Evolutionary conservation across 139 green algal species (phyloP).

Genomic region (Chlorella sp.): DNA sequence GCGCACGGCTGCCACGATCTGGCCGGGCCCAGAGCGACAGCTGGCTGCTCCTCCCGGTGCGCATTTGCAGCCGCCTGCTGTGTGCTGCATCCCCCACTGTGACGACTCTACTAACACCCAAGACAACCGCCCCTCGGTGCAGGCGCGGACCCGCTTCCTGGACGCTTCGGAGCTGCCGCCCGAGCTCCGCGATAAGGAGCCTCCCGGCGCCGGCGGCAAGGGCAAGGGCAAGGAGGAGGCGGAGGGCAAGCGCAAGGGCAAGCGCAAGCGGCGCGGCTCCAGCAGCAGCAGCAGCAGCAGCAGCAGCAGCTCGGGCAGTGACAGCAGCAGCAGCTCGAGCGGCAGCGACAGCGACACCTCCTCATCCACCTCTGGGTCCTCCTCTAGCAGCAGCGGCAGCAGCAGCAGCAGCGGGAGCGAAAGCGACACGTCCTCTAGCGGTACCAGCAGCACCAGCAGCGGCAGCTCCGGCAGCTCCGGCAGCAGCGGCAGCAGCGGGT

Average conservation of each 20-base stretch:
- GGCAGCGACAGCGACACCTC: neutral
- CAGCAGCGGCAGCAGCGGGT: too few relatives aligned
- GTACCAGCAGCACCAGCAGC: too few relatives aligned
- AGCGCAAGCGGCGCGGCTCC: neutral
- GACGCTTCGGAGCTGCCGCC: conserved; percentile 49
- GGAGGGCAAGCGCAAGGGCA: neutral
- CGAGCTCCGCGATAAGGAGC: neutral
- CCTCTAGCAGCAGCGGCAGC: too few relatives aligned
- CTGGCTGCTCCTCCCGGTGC: neutral
- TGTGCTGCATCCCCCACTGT: too few relatives aligned
- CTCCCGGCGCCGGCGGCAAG: neutral
- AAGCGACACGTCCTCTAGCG: too few relatives aligned
- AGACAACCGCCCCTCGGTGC: neutral
- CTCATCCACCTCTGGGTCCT: too few relatives aligned
- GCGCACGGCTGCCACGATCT: neutral
- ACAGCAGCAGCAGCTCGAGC: too few relatives aligned
- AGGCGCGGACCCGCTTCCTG: conserved; percentile 57
- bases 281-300: too few relatives aligned
- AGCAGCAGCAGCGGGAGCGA: too few relatives aligned
- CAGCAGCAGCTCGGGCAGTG: neutral
- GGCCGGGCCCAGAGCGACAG: neutral
- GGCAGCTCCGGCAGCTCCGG: too few relatives aligned
- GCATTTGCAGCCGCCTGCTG: neutral
- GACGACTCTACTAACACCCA: too few relatives aligned
- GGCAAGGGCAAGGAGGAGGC: neutral